Evolutionary conservation across 495 filamentous ascomycete species (phyloP).

Genomic region (Viridothelium virens): DNA sequence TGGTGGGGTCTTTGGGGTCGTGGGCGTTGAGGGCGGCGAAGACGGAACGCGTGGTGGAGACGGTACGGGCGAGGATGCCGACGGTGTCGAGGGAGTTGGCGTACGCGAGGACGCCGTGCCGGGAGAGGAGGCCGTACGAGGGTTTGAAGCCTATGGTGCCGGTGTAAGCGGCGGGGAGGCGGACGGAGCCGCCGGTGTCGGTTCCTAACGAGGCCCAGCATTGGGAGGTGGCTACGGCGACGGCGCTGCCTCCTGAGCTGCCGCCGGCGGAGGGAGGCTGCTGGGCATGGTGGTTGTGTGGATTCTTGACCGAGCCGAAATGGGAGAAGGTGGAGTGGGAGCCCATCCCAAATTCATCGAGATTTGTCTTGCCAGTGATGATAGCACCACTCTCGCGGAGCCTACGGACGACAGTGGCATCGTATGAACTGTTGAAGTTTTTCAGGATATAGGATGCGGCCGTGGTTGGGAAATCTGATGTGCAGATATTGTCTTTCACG

Average conservation of each 20-base stretch:
- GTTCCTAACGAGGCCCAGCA: conserved; percentile 82
- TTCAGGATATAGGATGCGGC: conserved; percentile 72
- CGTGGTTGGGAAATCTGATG: conserved; percentile 60
- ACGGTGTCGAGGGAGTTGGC: conserved; percentile 95
- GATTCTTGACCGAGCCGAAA: conserved; percentile 58
- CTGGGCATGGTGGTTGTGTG: conserved; percentile 23
- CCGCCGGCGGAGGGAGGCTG: conserved; percentile 61
- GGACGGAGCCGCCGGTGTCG: conserved; percentile 89
- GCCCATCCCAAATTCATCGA: conserved; percentile 99
- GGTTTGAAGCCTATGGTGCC: conserved; percentile 89
- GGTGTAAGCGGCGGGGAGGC: conserved; percentile 85
- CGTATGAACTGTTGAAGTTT: conserved; percentile 65
- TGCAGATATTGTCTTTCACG: conserved; percentile 89
- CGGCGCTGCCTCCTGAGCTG: conserved; percentile 89
- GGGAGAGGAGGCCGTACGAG: conserved; percentile 73
- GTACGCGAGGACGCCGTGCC: conserved; percentile 89
- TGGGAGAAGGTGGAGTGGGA: conserved; percentile 73
- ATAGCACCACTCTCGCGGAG: conserved; percentile 57
- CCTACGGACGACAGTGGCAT: conserved; percentile 69
- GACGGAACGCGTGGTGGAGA: conserved; percentile 43
- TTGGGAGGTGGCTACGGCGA: conserved; percentile 65
- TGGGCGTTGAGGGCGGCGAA: conserved; percentile 53
- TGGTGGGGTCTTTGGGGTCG: conserved; percentile 74
- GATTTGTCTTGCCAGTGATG: conserved; percentile 74
- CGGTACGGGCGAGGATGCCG: conserved; percentile 59